Evolutionary conservation across 495 filamentous ascomycete genomes (phyloP).

Genomic region (Xylaria castorea): DNA sequence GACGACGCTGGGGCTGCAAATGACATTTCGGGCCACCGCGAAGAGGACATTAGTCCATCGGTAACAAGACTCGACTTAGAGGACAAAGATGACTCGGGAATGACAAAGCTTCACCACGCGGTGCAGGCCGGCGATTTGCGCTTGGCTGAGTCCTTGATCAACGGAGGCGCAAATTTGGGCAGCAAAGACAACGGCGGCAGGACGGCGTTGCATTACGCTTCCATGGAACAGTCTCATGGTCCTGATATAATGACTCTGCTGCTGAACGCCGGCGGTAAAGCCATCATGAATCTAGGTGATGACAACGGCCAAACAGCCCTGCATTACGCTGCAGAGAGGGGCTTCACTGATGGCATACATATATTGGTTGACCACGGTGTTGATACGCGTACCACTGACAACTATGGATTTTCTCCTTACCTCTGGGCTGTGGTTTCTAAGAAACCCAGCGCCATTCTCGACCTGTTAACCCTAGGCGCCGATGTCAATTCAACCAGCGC

Average conservation of each 20-base stretch:
- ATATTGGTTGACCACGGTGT: slow-evolving; percentile 31
- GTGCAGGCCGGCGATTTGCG: slow-evolving; percentile 35
- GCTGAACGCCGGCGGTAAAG: neutral
- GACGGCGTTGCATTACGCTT: slow-evolving; percentile 32
- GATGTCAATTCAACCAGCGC: slow-evolving; percentile 38
- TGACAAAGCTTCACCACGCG: slow-evolving; percentile 44
- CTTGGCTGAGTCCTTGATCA: slow-evolving; percentile 39
- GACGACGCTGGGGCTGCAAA: slow-evolving; percentile 36
- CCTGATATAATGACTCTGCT: neutral
- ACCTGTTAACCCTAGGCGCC: slow-evolving; percentile 29
- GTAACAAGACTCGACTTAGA: slow-evolving; percentile 39
- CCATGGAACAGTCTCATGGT: neutral
- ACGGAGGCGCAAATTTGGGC: slow-evolving; percentile 33
- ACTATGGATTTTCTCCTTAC: slow-evolving; percentile 6
- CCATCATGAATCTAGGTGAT: neutral
- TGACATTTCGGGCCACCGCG: slow-evolving; percentile 30
- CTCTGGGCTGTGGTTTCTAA: slow-evolving; percentile 21
- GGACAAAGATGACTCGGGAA: slow-evolving; percentile 39
- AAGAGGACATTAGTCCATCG: slow-evolving; percentile 36
- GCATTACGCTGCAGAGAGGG: slow-evolving; percentile 43
- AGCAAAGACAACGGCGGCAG: slow-evolving; percentile 38
- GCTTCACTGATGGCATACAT: slow-evolving; percentile 29
- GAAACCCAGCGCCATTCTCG: slow-evolving; percentile 9
- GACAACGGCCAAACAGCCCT: neutral
- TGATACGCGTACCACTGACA: neutral